Percentiles rank a stretch among this genome's conserved stretches.
Conservation (phyloP, 2,329 filamentous ascomycete genomes). For the Rhinocladiella similis region DNA sequence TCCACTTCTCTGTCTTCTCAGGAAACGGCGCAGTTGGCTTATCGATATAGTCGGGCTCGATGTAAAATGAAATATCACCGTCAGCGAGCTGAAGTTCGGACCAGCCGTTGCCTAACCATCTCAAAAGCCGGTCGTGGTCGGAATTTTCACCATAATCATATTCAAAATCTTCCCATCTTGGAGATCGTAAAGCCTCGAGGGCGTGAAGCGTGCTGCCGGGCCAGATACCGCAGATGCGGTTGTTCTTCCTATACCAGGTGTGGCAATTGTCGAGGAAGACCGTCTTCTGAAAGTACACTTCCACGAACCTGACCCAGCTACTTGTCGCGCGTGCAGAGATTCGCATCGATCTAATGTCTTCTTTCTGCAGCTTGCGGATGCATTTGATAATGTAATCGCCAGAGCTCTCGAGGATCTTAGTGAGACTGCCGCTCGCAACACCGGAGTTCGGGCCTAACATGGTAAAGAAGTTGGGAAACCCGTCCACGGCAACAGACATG, state of each 20-base stretch:
- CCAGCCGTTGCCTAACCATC: conserved; percentile 31
- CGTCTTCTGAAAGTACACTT: conserved; percentile 14
- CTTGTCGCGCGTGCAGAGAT: background rate
- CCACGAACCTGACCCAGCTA: background rate
- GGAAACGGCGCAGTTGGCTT: background rate
- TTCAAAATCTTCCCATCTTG: conserved; percentile 47
- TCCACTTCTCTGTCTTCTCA: conserved; percentile 3
- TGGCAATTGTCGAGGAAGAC: conserved; percentile 12
- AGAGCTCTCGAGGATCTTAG: conserved; percentile 7
- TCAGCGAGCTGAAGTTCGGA: no score
- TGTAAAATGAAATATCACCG: no score
- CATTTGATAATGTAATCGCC: conserved; percentile 21
- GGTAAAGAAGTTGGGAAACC: conserved; percentile 24
- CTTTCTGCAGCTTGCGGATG: conserved; percentile 13
- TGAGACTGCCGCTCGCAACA: conserved; percentile 2
- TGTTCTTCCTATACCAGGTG: conserved; percentile 40
- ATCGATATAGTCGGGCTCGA: conserved; percentile 10
- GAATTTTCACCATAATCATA: conserved; percentile 33
- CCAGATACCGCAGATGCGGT: conserved; percentile 48
- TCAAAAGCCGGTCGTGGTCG: conserved; percentile 26
- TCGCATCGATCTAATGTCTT: conserved; percentile 12
- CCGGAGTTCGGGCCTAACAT: background rate
- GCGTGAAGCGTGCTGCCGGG: conserved; percentile 54
- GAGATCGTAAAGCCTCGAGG: conserved; percentile 40
- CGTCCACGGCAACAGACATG: conserved; percentile 12